These are phyloP conservation scores for Epichloe coenophiala DNA, from an alignment of 2,329 filamentous ascomycete genomes.

Conservation along the genomic window DNA sequence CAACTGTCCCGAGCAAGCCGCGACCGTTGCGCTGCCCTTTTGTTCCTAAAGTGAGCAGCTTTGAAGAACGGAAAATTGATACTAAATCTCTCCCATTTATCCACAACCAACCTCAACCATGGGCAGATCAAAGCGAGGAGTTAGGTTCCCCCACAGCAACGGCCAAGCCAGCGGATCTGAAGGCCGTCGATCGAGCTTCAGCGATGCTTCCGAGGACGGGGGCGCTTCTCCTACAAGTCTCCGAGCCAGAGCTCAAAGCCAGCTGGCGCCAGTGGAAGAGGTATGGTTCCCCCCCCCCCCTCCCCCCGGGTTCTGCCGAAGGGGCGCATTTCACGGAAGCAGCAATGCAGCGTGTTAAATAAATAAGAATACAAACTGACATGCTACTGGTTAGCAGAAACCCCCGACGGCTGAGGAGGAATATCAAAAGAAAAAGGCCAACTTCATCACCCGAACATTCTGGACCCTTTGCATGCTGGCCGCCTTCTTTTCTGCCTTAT, in stretches of 20 bases:
- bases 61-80: not conserved
- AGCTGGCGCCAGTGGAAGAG: slow-evolving; percentile 23
- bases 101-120: slow-evolving; percentile 11
- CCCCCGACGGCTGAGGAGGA: slow-evolving; percentile 39
- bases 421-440: slow-evolving; percentile 97
- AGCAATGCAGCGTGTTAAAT: not conserved
- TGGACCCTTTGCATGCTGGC: slow-evolving; percentile 98
- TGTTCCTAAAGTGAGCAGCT: too few species aligned
- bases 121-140: slow-evolving; percentile 33
- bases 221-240: slow-evolving; percentile 21
- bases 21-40: not conserved
- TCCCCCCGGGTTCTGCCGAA: too few species aligned
- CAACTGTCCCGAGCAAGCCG: not conserved
- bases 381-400: slow-evolving; percentile 22
- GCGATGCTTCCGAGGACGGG: slow-evolving; percentile 49
- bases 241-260: slow-evolving; percentile 14
- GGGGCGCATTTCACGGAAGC: not conserved
- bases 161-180: slow-evolving; percentile 29
- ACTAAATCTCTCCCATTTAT: not conserved
- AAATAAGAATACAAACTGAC: not conserved
- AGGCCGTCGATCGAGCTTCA: slow-evolving; percentile 55
- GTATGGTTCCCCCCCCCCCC: slow-evolving; percentile 14
- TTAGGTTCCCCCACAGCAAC: slow-evolving; percentile 40
- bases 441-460: slow-evolving; percentile 91
- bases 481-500: slow-evolving; percentile 81